phyloP scores from a whole-genome alignment of 2,329 filamentous ascomycete genomes.

The Thielaviopsis populi region DNA sequence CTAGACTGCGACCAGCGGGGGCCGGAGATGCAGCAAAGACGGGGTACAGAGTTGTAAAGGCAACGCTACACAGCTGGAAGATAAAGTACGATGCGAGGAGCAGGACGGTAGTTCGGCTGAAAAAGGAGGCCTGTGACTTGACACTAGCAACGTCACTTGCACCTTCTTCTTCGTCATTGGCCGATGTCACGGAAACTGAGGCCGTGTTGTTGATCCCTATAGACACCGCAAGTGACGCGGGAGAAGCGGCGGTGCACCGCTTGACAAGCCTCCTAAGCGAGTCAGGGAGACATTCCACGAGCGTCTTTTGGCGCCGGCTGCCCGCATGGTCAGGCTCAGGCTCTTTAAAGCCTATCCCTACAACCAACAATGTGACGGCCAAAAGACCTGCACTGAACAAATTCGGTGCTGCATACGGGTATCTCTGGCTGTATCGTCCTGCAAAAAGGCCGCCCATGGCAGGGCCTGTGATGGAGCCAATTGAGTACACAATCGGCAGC shows the following conservation, averaged over 20 bases:
- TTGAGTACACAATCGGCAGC: constrained; percentile 85
- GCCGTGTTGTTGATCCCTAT: not conserved
- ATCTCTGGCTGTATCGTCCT: constrained; percentile 41
- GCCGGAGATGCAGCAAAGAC: constrained; percentile 68
- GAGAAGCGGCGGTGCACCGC: not conserved
- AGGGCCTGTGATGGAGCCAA: constrained; percentile 86
- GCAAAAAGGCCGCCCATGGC: constrained; percentile 79
- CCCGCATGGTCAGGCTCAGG: constrained; percentile 39
- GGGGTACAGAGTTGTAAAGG: constrained; percentile 88
- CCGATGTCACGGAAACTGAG: not conserved
- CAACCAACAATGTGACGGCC: constrained; percentile 53
- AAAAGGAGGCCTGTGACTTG: constrained; percentile 26
- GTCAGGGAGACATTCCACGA: constrained; percentile 2
- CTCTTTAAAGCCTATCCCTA: constrained; percentile 74
- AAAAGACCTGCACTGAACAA: constrained; percentile 61
- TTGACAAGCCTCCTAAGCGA: not conserved
- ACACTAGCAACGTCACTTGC: not conserved
- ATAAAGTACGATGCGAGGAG: constrained; percentile 77
- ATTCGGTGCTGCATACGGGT: constrained; percentile 79
- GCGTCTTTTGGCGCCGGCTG: not conserved
- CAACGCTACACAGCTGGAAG: constrained; percentile 87
- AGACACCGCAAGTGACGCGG: not conserved
- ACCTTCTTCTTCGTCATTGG: not conserved
- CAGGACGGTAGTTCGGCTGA: constrained; percentile 68
- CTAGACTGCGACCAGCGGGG: constrained; percentile 62